Percentiles rank a stretch among this genome's conserved stretches.
These are phyloP conservation scores for Xylaria telfairii DNA, from an alignment of 495 filamentous ascomycete genomes.

Conservation along the genomic window DNA sequence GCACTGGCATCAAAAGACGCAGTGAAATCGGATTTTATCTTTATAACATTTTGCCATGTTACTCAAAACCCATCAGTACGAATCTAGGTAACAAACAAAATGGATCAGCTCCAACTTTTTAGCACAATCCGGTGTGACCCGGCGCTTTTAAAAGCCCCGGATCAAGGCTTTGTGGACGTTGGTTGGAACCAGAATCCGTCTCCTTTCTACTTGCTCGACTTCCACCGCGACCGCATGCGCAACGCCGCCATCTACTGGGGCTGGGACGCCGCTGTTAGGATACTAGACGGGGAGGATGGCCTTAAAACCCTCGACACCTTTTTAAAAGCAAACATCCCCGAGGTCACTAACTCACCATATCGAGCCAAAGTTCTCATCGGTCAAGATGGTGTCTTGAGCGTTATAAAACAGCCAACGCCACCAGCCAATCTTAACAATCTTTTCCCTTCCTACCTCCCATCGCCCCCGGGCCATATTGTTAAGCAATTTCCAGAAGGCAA, in stretches of 20 bases:
- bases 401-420: constrained; percentile 58
- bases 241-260: constrained; percentile 72
- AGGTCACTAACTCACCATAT: constrained; percentile 35
- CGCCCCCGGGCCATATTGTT: constrained; percentile 15
- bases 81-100: not conserved
- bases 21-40: not conserved
- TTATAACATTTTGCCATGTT: too few relatives aligned
- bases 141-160: constrained; percentile 52
- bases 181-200: constrained; percentile 57
- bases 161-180: constrained; percentile 39
- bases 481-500: not conserved
- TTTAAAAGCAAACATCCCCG: constrained; percentile 31
- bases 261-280: constrained; percentile 57
- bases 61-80: not conserved
- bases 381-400: constrained; percentile 51
- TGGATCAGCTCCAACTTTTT: constrained; percentile 63
- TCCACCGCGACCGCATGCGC: constrained; percentile 81
- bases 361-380: constrained; percentile 63
- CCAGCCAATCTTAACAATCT: constrained; percentile 58
- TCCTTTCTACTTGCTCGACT: constrained; percentile 83
- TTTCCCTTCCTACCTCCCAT: constrained; percentile 56
- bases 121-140: constrained; percentile 81
- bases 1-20: not conserved
- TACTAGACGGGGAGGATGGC: constrained; percentile 51
- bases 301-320: constrained; percentile 41